A percentile compares a stretch with the other conserved stretches of the same genome.
Conservation (phyloP, 805 yeast genomes). For the Wickerhamiella azymoides region DNA sequence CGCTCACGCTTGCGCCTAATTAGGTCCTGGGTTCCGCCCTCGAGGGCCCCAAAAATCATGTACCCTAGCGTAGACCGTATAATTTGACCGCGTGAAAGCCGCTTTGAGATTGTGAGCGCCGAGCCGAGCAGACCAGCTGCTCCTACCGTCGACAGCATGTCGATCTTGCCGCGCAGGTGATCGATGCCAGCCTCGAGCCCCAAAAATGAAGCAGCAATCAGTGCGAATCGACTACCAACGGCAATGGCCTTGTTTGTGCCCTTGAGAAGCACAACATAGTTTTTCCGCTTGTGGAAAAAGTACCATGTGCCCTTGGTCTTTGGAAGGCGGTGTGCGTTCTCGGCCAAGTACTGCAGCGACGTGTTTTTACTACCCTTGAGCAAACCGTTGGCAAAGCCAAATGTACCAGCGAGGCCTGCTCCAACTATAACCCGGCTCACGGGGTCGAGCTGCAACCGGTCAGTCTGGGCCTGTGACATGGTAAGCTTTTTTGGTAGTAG, state of each 20-base stretch:
- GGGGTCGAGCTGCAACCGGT: constrained; percentile 3
- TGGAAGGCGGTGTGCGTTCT: constrained; percentile 74
- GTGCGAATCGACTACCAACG: constrained; percentile 31
- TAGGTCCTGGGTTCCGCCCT: constrained; percentile 57
- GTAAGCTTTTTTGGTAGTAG: neutral
- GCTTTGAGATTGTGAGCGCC: constrained; percentile 34
- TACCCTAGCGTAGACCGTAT: constrained; percentile 34
- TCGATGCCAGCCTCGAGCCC: constrained; percentile 53
- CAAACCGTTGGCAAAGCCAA: constrained; percentile 35
- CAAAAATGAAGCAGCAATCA: constrained; percentile 37
- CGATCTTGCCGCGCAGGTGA: constrained; percentile 36
- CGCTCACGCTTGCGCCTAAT: constrained; percentile 33
- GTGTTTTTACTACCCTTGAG: constrained; percentile 43
- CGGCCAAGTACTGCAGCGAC: constrained; percentile 52
- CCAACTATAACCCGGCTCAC: neutral
- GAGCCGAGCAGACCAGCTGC: constrained; percentile 43
- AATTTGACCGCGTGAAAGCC: constrained; percentile 21
- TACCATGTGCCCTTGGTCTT: constrained; percentile 73
- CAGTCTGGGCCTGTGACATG: neutral
- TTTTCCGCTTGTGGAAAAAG: constrained; percentile 71
- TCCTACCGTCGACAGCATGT: constrained; percentile 47
- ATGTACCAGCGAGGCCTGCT: constrained; percentile 8
- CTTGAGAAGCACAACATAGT: constrained; percentile 50
- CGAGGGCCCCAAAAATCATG: constrained; percentile 39
- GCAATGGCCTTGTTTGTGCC: constrained; percentile 39